These are phyloP conservation scores for Eragrostis tef DNA, from an alignment of 202 grass and related monocot species.

Conservation along the genomic window DNA sequence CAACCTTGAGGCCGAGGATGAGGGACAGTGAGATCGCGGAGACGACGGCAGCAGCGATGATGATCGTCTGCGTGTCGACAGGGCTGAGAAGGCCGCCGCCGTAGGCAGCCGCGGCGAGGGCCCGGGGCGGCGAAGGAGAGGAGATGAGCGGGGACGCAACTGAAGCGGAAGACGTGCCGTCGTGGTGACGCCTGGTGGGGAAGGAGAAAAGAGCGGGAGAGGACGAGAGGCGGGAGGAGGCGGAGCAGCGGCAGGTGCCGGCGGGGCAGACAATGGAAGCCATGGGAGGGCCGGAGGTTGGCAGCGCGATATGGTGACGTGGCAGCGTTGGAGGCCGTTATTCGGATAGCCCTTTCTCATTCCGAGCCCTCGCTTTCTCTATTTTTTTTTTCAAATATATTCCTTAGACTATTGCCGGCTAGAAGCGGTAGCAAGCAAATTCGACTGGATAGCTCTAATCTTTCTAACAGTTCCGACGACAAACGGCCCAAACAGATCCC, in stretches of 20 bases:
- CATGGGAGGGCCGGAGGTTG: constrained; percentile 39
- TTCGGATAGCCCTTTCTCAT: constrained; percentile 28
- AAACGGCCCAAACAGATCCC: no score
- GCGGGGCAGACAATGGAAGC: constrained; percentile 48
- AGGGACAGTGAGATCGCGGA: constrained; percentile 77
- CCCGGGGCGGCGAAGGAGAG: constrained; percentile 21
- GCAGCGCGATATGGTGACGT: neutral
- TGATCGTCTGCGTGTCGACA: constrained; percentile 76
- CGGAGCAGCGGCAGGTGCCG: constrained; percentile 36
- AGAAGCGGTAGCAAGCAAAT: no score
- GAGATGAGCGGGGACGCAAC: neutral
- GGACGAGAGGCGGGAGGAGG: constrained; percentile 27
- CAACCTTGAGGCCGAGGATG: constrained; percentile 79
- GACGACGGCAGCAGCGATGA: constrained; percentile 64
- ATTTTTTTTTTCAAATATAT: neutral
- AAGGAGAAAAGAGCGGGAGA: constrained; percentile 8
- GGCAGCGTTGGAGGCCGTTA: neutral
- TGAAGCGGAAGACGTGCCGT: neutral
- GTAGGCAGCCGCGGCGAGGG: constrained; percentile 37
- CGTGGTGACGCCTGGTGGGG: constrained; percentile 15
- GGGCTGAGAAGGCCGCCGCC: constrained; percentile 47
- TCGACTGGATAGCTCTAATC: no score
- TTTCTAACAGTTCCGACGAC: no score
- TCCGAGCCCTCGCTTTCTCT: neutral
- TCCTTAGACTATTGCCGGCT: neutral